Evolutionary conservation across 345 rosid species (phyloP), one percentile per base, ranked within the genome.

Genomic region (Draba incana): DNA sequence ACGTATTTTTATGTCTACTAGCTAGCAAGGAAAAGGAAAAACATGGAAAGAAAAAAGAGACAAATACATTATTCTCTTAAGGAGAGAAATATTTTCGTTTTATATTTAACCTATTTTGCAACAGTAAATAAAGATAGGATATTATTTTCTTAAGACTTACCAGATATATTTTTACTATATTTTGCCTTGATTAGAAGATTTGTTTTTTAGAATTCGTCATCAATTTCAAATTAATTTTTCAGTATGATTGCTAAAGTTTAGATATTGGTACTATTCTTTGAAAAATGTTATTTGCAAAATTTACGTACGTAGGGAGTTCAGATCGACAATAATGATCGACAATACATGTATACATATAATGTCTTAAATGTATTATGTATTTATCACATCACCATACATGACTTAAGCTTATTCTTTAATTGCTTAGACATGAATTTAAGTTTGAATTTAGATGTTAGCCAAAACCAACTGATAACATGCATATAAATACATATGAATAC

Each of bases 401-500:
- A 12, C 23, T 44, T 57, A 57, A 25, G 39, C 1, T 72, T 72
- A 72, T 49, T 72, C 30, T n/a, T 48, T 49, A 41, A 23, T 57
- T 43, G 10, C 25, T 15, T 43, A 59, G 31, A 59, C 45, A 51
- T 57, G 66, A 39, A 47, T 56, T 11, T 63, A 51, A 45, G 7
- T 54, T 45, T 62, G 55, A 62, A 55, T 55, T 14, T 37, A 4
- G 35, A 49, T 28, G 11, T 33, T 42, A 51, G 13, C 35, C 3
- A 46, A 57, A 23, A 58, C 66, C 16, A 43, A 25, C 8, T 33
- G 9, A 58, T 28, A 43, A 59, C 46, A 72, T 38, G n/a, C 38
- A 72, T 25, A 41, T 1, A 43, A 51, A 8, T 20, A 48, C 41
- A 57, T 49, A 50, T 33, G 56, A 66, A 49, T n/a, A 50, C 2